phyloP scores from a whole-genome alignment of 2,329 filamentous ascomycete genomes.

The Cryphonectria naterciae region DNA sequence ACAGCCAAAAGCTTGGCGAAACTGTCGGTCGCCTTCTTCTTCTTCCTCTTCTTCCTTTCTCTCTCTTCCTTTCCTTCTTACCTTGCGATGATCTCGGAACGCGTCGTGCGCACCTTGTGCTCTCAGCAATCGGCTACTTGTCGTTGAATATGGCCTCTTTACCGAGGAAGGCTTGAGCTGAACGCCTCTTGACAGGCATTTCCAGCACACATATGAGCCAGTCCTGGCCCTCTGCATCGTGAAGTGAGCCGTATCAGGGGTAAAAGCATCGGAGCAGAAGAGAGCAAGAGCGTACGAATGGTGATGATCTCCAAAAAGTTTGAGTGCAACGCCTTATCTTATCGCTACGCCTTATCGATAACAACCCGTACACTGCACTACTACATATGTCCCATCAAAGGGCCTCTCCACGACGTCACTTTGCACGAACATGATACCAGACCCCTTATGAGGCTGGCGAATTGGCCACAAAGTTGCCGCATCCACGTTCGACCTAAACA shows the following conservation, averaged over 20 bases:
- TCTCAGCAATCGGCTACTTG: constrained; percentile 12
- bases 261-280: not conserved
- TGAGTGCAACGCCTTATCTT: constrained; percentile 4
- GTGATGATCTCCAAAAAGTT: not conserved
- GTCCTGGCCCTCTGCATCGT: constrained; percentile 39
- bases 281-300: not conserved
- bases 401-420: not conserved
- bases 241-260: constrained; percentile 1
- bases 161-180: constrained; percentile 6
- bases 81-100: constrained; percentile 13
- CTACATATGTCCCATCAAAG: not conserved
- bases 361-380: not conserved
- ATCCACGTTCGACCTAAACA: not conserved
- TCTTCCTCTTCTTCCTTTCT: not conserved
- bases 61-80: not conserved
- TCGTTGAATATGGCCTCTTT: constrained; percentile 14
- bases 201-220: constrained; percentile 40
- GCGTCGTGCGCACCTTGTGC: not conserved
- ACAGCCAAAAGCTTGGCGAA: not conserved
- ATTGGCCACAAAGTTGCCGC: not conserved
- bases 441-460: not conserved
- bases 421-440: constrained; percentile 4
- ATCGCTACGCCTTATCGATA: not conserved
- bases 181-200: constrained; percentile 33
- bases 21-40: not conserved